Evolutionary conservation across 2,329 filamentous ascomycete genomes (phyloP), one percentile per base, ranked within the genome.

Genomic region (Leptographium flavum): DNA sequence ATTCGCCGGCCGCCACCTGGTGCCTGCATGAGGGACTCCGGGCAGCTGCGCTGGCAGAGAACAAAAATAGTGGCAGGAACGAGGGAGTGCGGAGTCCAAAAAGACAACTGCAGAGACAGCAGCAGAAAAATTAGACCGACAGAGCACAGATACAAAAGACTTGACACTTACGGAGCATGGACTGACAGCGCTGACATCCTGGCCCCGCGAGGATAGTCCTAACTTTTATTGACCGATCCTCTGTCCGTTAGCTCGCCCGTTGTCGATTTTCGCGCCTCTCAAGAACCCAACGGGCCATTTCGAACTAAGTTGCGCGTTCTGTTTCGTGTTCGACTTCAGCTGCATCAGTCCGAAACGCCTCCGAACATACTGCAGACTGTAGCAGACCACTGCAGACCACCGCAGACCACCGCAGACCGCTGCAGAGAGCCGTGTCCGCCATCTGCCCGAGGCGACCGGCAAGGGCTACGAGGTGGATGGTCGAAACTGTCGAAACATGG

Each of bases 21-120:
- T 52, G 47, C 49, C 50, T 52, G 50, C 50, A 52, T 50, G 48
- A 49, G 49, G 47, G 45, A 46, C 48, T 19, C 25, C 45, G 43
- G 42, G 19, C 31, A 32, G 36, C 23, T 19, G 41, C 14, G 42
- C 17, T 30, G 41, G 14, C 22, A 37, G 42, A n/a, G 30, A n/a
- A 33, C 27, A 22, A 33, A 40, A 41, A 42, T 39, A 35, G 19
- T 17, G 14, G 43, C 30, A 45, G 39, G 32, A 35, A 39, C 40
- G 28, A 17, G 21, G 25, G 38, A 28, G 33, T n/a, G n/a, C n/a
- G n/a, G n/a, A 5, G 14, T 19, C 14, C 22, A 41, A 31, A 31
- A 19, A 28, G n/a, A 22, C n/a, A 39, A 39, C 22, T n/a, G n/a
- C 13, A n/a, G 25, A 14, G 14, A 19, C 28, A 39, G 30, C 10